Evolutionary conservation across 2,329 filamentous ascomycete species (phyloP), one percentile per base, ranked within the genome.

Genomic region (Pseudopyricularia cyperi): DNA sequence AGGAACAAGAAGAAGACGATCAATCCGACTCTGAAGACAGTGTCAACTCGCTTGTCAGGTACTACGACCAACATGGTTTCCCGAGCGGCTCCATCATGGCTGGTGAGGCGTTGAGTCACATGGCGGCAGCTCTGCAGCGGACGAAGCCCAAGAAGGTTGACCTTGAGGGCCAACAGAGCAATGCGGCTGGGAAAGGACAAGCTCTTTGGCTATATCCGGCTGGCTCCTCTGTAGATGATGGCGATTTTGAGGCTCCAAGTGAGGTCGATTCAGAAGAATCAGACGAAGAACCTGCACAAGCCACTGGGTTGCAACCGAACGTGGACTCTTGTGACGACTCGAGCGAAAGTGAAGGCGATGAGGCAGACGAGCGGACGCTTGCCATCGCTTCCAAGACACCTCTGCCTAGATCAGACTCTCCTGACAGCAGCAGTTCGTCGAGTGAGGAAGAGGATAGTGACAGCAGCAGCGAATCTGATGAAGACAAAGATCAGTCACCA

Each of bases 51-150:
- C 17, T 63, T 12, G 56, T 65, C 24, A 65, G 59, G 50, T 62
- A 64, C 49, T 65, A 61, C 56, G 68, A 70, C 48, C 57, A 62
- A 19, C 61, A 66, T 28, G 68, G 68, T 1, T 65, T 70, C 22
- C 68, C 68, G 1, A 60, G 66, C 6, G 68, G 68, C 4, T 66
- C 68, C 1, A 67, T 70, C 35, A 61, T 65, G 12, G 65, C 62
- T 11, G 66, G 67, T 2, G 65, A 61, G 22, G 66, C 66, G 5
- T 57, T 68, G 11, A 54, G 55, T 7, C 59, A 64, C 33, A 66
- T 68, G 61, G 67, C 62, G 12, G 59, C 58, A 11, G 60, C 63
- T 14, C 63, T 65, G 17, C 58, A 61, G 14, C 63, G 46, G 19
- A n/a, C 6, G 4, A 42, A 22, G 17, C 37, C 37, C 7, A 42